Conservation (phyloP, 345 rosid species). For the Bretschneidera sinensis region DNA sequence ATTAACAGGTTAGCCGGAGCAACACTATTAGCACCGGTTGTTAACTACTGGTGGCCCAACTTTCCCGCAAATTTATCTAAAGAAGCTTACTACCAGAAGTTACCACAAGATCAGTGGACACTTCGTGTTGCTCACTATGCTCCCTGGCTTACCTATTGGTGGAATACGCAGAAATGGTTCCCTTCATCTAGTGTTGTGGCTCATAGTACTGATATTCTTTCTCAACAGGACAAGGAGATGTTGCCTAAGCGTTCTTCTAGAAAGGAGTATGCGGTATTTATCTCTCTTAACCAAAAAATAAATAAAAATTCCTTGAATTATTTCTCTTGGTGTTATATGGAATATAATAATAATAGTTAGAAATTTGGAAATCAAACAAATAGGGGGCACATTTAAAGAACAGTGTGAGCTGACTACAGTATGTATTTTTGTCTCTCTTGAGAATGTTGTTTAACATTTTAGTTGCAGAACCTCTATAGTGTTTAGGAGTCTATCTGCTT, state of each 20-base stretch:
- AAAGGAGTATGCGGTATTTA: constrained; percentile 18
- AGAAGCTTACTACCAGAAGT: constrained; percentile 38
- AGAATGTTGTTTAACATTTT: neutral
- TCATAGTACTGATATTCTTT: constrained; percentile 21
- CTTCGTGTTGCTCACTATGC: constrained; percentile 52
- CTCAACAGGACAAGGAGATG: constrained; percentile 38
- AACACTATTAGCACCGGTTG: constrained; percentile 45
- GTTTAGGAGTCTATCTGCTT: neutral
- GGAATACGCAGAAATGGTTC: constrained; percentile 63
- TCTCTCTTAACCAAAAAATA: constrained; percentile 6
- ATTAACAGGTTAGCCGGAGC: constrained; percentile 54
- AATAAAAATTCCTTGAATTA: neutral
- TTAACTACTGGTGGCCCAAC: constrained; percentile 60
- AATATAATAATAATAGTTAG: neutral
- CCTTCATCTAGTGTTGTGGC: constrained; percentile 36
- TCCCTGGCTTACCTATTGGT: constrained; percentile 69
- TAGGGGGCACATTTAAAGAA: neutral
- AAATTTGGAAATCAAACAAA: neutral
- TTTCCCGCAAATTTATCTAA: constrained; percentile 44
- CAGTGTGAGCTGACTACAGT: neutral
- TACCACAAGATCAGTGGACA: constrained; percentile 49
- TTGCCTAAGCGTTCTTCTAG: constrained; percentile 17
- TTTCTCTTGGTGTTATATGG: neutral
- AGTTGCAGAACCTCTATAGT: neutral
- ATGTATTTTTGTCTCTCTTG: neutral